A percentile compares a stretch with the other conserved stretches of the same genome.
Evolutionary conservation across 2,329 filamentous ascomycete genomes (phyloP).

Genomic region (Penicillium sp.): DNA sequence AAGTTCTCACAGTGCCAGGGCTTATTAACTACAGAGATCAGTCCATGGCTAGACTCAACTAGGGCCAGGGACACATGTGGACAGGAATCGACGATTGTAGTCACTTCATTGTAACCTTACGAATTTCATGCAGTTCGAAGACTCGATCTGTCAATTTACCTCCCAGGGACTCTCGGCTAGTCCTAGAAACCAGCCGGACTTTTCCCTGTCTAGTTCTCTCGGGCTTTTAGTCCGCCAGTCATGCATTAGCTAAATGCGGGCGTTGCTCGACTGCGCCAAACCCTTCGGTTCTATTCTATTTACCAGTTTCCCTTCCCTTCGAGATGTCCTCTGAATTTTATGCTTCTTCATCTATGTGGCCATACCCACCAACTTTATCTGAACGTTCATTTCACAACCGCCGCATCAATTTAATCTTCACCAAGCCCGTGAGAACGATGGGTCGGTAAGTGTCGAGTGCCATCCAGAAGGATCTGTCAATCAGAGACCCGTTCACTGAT

Average conservation of each 20-base stretch:
- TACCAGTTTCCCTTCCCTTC: neutral
- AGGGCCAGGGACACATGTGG: neutral
- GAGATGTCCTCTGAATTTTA: neutral
- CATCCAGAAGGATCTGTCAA: neutral
- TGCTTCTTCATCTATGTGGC: neutral
- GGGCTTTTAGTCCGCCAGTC: neutral
- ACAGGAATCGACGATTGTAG: no score
- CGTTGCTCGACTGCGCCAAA: neutral
- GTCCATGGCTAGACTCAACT: neutral
- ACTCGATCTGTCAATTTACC: neutral
- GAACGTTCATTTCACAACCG: neutral
- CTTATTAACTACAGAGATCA: neutral
- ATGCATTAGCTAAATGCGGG: neutral
- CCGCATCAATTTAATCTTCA: neutral
- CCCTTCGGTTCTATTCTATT: neutral
- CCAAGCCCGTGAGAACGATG: neutral
- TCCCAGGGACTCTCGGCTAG: neutral
- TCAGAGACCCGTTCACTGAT: neutral
- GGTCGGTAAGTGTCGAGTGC: neutral
- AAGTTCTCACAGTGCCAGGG: neutral
- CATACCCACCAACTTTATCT: neutral
- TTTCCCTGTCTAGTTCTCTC: neutral
- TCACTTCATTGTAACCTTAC: neutral
- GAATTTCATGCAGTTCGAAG: neutral
- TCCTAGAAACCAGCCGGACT: neutral